Evolutionary conservation across 148 eudicot species (phyloP).

Genomic region (Persicaria tinctoria): DNA sequence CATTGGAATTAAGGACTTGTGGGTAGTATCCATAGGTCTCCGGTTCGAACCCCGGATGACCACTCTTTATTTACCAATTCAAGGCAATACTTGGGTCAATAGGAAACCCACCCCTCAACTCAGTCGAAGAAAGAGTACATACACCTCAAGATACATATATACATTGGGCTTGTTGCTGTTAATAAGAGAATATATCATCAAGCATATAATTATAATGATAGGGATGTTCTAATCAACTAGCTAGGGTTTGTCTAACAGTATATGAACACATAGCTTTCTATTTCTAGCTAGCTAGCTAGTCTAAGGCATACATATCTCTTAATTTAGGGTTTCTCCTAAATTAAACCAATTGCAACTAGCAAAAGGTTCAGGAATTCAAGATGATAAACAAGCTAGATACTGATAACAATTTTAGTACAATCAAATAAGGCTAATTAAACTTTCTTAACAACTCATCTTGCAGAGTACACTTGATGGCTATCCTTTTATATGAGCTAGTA

Average conservation of each 20-base stretch:
- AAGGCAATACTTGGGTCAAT: no score
- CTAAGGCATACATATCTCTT: neutral
- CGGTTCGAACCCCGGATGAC: no score
- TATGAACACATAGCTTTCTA: neutral
- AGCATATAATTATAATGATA: neutral
- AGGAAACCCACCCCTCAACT: no score
- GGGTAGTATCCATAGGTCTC: no score
- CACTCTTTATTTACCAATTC: no score
- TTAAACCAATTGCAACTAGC: neutral
- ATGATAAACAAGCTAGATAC: neutral
- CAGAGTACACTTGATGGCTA: neutral
- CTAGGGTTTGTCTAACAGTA: neutral
- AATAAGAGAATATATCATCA: neutral
- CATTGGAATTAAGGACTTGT: no score
- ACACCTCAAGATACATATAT: neutral
- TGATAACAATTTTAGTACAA: no score
- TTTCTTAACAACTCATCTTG: neutral
- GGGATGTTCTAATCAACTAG: neutral
- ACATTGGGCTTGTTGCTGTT: neutral
- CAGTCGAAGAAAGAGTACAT: no score
- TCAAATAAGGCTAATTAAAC: no score
- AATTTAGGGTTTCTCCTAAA: conserved; percentile 8
- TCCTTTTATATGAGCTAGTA: neutral
- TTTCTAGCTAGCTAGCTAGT: neutral
- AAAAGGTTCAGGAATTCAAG: neutral